Base-by-base conservation (phyloP, 1,284 basidiomycete genomes). In the Cutaneotrichosporon cavernicola region DNA sequence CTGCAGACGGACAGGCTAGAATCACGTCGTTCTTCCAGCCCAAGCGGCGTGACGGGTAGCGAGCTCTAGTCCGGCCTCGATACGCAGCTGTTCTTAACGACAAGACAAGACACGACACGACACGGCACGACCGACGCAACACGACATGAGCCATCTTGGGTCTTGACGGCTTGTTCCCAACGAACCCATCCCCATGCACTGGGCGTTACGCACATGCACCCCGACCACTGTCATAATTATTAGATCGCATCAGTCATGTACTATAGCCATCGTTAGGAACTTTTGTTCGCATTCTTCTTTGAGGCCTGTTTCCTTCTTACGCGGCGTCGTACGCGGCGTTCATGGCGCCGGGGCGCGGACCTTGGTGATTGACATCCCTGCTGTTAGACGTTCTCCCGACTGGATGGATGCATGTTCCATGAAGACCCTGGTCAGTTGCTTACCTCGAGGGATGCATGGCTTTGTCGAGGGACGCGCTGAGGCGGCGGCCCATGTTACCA, bases 21-120 rank as follows among this genome's bases (percentile, higher is more conserved):
- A 53, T 53, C 30, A 53, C 51, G 9, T 32, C 51, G 30, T 53
- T 53, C 51, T 53, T 53, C 31, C 14, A 53, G 30, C 14, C 31
- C 51, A 34, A 32, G 31, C 49, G 11, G 22, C 49, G 22, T 16
- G 51, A 32, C 51, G 26, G 14, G 16, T 53, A 51, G 50, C 13
- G 38, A 11, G 38, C 11, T 18, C 18, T 16, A 46, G 26, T 18
- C 50, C 30, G 7, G 26, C 30, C n/a, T 43, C 13, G 40, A 9
- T 6, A 13, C 10, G 8, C 34, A 36, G 8, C 34, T 36, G 34
- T 9, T 36, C 11, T 8, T 5, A 36, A 16, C 43, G 18, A n/a
- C 43, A 46, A 2, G 18, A 46, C 43, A 18, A 8, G 43, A 9
- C 18, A 21, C 43, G 7, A n/a, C 43, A n/a, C 18, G 18, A 18